Evolutionary conservation across 352 stramenopile species (phyloP).

Genomic region (Pythium aristosporum): DNA sequence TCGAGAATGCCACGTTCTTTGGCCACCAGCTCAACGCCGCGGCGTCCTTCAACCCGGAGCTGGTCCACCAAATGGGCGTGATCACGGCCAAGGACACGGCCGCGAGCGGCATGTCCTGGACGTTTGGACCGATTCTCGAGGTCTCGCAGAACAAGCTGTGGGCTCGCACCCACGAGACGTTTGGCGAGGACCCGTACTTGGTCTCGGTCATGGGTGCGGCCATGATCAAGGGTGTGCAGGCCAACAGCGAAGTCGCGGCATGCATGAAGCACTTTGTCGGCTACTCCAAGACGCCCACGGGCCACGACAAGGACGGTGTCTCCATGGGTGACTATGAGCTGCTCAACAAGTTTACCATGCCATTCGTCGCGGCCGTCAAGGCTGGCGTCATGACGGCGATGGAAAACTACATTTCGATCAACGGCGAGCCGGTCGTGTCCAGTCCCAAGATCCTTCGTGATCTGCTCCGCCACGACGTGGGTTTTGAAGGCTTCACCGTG

Average conservation of each 20-base stretch:
- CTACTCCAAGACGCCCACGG: slow-evolving; percentile 82
- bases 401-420: slow-evolving; percentile 93
- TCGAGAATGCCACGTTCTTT: slow-evolving; percentile 58
- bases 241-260: slow-evolving; percentile 35
- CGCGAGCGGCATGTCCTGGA: slow-evolving; percentile 67
- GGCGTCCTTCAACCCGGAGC: slow-evolving; percentile 64
- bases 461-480: slow-evolving; percentile 51
- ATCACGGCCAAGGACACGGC: slow-evolving; percentile 60
- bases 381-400: slow-evolving; percentile 88
- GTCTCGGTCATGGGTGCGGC: slow-evolving; percentile 45
- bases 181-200: slow-evolving; percentile 77
- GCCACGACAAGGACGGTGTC: slow-evolving; percentile 80
- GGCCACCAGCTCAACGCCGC: slow-evolving; percentile 77
- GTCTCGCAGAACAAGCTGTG: slow-evolving; percentile 63
- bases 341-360: slow-evolving; percentile 83
- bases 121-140: slow-evolving; percentile 80
- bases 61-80: slow-evolving; percentile 45
- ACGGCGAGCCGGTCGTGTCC: slow-evolving; percentile 88
- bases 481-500: slow-evolving; percentile 72
- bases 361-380: slow-evolving; percentile 82
- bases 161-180: slow-evolving; percentile 79
- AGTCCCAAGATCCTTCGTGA: slow-evolving; percentile 65
- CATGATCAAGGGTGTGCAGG: slow-evolving; percentile 51
- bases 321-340: slow-evolving; percentile 74
- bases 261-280: slow-evolving; percentile 86